Evolutionary conservation across 345 rosid genomes (phyloP).

Genomic region (Draba incana): DNA sequence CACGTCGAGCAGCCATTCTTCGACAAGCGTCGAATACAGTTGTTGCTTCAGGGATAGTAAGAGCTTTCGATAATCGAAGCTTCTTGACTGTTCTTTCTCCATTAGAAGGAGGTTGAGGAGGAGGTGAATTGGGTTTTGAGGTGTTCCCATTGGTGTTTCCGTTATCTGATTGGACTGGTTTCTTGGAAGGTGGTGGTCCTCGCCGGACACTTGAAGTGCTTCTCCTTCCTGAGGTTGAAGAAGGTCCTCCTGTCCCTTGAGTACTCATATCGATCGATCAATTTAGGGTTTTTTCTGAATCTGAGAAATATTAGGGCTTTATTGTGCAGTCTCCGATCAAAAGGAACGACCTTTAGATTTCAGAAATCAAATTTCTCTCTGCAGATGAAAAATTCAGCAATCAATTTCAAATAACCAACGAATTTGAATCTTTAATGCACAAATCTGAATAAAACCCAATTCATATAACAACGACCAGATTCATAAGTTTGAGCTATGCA

Average conservation of each 20-base stretch:
- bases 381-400: neutral
- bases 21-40: conserved; percentile 87
- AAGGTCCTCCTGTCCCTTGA: conserved; percentile 57
- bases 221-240: conserved; percentile 53
- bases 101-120: conserved; percentile 49
- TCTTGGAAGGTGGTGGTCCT: conserved; percentile 55
- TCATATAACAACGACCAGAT: conserved; percentile 2
- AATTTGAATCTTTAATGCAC: neutral
- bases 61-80: conserved; percentile 86
- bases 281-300: neutral
- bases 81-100: conserved; percentile 95
- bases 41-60: conserved; percentile 93
- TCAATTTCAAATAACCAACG: neutral
- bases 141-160: conserved; percentile 53
- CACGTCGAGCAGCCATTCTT: conserved; percentile 94
- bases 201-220: conserved; percentile 52
- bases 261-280: conserved; percentile 53
- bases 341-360: too few relatives aligned
- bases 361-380: too few relatives aligned
- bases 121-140: conserved; percentile 78
- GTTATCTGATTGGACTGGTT: conserved; percentile 52
- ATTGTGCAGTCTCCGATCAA: too few relatives aligned
- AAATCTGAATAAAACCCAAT: conserved; percentile 6
- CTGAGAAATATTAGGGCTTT: neutral
- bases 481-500: neutral